Evolutionary conservation across 441 rosid genomes (phyloP).

Genomic region (Pelargonium australe): DNA sequence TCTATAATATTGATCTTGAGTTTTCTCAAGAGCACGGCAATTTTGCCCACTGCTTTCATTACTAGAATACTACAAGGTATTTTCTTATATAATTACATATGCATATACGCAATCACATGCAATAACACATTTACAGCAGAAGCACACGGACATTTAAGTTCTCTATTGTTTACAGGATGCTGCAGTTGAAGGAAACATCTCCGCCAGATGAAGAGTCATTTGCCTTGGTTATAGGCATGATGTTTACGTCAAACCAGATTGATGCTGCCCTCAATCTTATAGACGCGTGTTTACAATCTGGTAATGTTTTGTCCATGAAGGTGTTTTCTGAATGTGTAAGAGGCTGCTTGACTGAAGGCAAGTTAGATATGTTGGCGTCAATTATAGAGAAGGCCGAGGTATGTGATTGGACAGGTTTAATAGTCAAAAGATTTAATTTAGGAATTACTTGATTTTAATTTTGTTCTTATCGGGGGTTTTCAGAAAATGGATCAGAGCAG

Average conservation of each 20-base stretch:
- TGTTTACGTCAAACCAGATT: conserved; percentile 36
- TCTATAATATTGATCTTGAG: too few relatives aligned
- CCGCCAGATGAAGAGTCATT: conserved; percentile 78
- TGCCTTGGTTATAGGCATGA: conserved; percentile 58
- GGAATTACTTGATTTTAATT: conserved; percentile 15
- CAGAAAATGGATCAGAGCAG: conserved; percentile 78
- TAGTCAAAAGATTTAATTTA: conserved; percentile 7
- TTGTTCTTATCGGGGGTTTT: conserved; percentile 20
- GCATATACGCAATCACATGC: neutral
- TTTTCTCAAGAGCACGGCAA: neutral
- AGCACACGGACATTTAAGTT: conserved; percentile 11
- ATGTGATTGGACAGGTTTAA: conserved; percentile 18
- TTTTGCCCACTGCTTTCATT: neutral
- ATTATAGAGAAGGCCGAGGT: conserved; percentile 93
- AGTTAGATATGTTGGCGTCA: conserved; percentile 58
- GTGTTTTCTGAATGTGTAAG: conserved; percentile 38
- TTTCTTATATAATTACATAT: neutral
- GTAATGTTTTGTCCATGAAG: conserved; percentile 36
- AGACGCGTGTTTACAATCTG: conserved; percentile 53
- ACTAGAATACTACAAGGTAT: neutral
- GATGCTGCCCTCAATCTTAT: conserved; percentile 65
- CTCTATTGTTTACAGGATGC: conserved; percentile 63
- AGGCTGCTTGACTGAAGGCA: conserved; percentile 45
- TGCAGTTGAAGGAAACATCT: conserved; percentile 57
- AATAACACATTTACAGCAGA: neutral